Conservation (phyloP, 441 rosid genomes). For the Geranium incanum region DNA sequence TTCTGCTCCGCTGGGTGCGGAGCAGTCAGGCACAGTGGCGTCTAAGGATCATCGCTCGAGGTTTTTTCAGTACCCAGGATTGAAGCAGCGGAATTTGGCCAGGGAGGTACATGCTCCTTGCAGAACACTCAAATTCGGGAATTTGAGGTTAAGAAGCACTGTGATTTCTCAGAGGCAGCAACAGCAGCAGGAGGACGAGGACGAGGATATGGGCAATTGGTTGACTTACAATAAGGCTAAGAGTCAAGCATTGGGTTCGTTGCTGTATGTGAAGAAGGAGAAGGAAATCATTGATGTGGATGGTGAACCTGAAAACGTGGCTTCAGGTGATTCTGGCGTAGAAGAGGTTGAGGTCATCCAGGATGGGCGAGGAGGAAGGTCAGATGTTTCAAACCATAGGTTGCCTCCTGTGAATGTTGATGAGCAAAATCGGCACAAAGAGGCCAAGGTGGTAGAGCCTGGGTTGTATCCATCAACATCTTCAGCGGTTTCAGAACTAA, state of each 20-base stretch:
- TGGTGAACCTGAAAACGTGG: constrained; percentile 25
- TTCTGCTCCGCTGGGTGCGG: constrained; percentile 26
- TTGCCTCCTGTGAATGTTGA: too few relatives aligned
- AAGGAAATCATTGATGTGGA: constrained; percentile 39
- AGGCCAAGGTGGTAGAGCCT: constrained; percentile 27
- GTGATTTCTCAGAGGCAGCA: too few relatives aligned
- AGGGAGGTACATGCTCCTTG: constrained; percentile 64
- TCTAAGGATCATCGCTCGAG: constrained; percentile 38
- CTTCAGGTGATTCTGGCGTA: constrained; percentile 48
- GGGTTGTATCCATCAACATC: constrained; percentile 26
- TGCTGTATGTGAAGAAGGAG: constrained; percentile 34
- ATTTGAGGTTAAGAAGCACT: neutral
- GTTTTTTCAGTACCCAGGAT: constrained; percentile 54
- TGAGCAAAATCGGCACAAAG: constrained; percentile 11
- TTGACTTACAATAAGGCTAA: constrained; percentile 32
- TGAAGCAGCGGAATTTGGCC: constrained; percentile 31
- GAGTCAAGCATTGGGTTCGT: constrained; percentile 35
- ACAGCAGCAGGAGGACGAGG: too few relatives aligned
- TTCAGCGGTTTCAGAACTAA: constrained; percentile 29
- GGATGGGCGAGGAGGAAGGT: too few relatives aligned
- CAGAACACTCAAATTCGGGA: constrained; percentile 43
- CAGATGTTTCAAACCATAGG: too few relatives aligned
- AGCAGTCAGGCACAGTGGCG: constrained; percentile 28
- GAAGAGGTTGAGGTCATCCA: constrained; percentile 37
- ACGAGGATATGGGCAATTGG: constrained; percentile 31